Base-by-base conservation (phyloP, 73 alveolate genomes). In the Paramecium tetraurelia region DNA sequence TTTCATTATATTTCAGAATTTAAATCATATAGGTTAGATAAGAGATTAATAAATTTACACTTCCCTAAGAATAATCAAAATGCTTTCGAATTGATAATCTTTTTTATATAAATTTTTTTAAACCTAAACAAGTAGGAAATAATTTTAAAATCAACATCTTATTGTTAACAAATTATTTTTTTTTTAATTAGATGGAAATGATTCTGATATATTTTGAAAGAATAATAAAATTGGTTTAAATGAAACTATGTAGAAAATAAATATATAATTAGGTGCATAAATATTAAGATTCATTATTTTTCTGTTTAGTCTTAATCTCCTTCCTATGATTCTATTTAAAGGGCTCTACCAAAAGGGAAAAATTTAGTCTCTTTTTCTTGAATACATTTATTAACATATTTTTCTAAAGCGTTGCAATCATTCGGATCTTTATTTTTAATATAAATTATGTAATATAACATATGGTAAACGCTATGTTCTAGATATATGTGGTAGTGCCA, bases 381-480 rank as follows among this genome's bases (percentile, higher is more conserved):
- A 9, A 95, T 36, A 27, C 69, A 80, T 12, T 85, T 84, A 75
- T 93, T 95, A 31, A 95, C 96, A 92, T 93, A 72, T 48, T 83
- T 95, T 70, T 95, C 98, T 20, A 89, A 93, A 3, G 96, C 96
- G 27, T 84, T 92, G 59, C 96, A 93, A 41, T 95, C 96, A 36
- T 68, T 86, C 18, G 38, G 70, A 38, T 70, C 63, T 43, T 95
- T 95, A 57, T 44, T 68, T 76, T 89, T 89, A 35, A 97, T 58
- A 53, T 93, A 90, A 48, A 96, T 80, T 6, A 96, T 88, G 75
- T 83, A 96, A 63, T 93, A 94, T 31, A 96, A 84, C 92, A 94
- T 92, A 43, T 96, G 92, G 68, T 48, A 94, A 40, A 93, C 89
- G 46, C 93, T 96, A 87, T 96, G 98, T 48, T 94, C 98, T 57